Evolutionary conservation across 192 early-diverging fungal genomes (phyloP).

Genomic region (Coemansia sp.): DNA sequence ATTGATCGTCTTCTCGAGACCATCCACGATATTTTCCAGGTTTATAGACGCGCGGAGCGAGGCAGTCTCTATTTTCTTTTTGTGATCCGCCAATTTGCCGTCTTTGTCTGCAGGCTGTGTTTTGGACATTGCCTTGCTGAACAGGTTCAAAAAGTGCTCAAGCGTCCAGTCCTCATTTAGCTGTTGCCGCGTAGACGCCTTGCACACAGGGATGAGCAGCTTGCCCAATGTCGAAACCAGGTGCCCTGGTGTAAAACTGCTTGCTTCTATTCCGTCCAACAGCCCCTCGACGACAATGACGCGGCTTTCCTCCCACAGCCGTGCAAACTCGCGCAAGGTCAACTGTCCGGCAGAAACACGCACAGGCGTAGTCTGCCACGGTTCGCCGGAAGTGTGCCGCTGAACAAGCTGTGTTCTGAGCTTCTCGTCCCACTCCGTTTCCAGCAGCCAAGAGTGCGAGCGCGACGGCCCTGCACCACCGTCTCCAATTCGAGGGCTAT

Average conservation of each 20-base stretch:
- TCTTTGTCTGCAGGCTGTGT: not conserved
- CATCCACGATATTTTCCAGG: not conserved
- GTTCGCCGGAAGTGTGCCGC: not conserved
- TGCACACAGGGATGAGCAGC: constrained; percentile 6
- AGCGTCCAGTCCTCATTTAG: constrained; percentile 14
- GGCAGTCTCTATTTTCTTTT: not conserved
- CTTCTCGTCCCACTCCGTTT: constrained; percentile 25
- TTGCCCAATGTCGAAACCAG: constrained; percentile 12
- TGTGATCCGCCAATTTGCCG: not conserved
- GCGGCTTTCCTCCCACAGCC: constrained; percentile 29
- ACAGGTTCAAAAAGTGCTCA: constrained; percentile 17
- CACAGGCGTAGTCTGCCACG: constrained; percentile 23
- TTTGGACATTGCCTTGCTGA: not conserved
- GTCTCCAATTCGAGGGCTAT: not conserved
- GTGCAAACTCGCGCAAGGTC: constrained; percentile 37
- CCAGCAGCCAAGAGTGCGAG: constrained; percentile 28
- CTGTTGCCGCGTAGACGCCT: not conserved
- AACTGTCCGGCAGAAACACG: constrained; percentile 23
- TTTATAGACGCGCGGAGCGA: constrained; percentile 18
- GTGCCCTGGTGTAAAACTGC: constrained; percentile 14
- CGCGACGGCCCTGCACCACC: constrained; percentile 19
- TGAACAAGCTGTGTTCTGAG: constrained; percentile 3
- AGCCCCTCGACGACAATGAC: constrained; percentile 37
- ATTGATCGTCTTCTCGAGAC: not conserved
- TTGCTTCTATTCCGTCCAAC: not conserved